phyloP scores from a whole-genome alignment of 1,139 yeast species.

The Debaryomyces psychrophilus region DNA sequence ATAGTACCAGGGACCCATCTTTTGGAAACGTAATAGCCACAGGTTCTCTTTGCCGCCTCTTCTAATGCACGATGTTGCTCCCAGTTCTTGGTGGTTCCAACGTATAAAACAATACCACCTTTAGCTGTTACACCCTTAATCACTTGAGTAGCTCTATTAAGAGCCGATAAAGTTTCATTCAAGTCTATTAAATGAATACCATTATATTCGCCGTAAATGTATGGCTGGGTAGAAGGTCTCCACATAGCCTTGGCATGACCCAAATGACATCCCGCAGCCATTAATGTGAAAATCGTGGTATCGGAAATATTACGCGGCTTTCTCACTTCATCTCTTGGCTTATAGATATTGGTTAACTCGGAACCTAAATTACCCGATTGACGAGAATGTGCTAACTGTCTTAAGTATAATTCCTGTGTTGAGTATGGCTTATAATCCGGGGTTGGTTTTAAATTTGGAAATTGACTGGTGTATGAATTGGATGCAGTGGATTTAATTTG shows the following conservation, averaged over 20 bases:
- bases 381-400: conserved; percentile 61
- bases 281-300: conserved; percentile 64
- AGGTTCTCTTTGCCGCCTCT: conserved; percentile 75
- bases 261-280: conserved; percentile 93
- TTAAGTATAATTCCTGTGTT: conserved; percentile 71
- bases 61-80: conserved; percentile 72
- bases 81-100: conserved; percentile 78
- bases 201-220: conserved; percentile 81
- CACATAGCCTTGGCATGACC: conserved; percentile 85
- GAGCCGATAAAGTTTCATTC: conserved; percentile 73
- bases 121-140: conserved; percentile 77
- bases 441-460: conserved; percentile 46
- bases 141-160: conserved; percentile 80
- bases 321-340: conserved; percentile 67
- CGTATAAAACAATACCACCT: conserved; percentile 83
- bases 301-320: conserved; percentile 61
- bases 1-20: conserved; percentile 97
- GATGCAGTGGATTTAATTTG: conserved; percentile 36
- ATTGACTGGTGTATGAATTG: conserved; percentile 33
- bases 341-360: conserved; percentile 59
- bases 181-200: conserved; percentile 89
- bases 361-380: conserved; percentile 66
- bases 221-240: conserved; percentile 88
- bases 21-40: conserved; percentile 79
- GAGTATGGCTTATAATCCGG: conserved; percentile 59